These are phyloP conservation scores for Corylus heterophylla DNA, from an alignment of 306 rosid species.

Conservation along the genomic window DNA sequence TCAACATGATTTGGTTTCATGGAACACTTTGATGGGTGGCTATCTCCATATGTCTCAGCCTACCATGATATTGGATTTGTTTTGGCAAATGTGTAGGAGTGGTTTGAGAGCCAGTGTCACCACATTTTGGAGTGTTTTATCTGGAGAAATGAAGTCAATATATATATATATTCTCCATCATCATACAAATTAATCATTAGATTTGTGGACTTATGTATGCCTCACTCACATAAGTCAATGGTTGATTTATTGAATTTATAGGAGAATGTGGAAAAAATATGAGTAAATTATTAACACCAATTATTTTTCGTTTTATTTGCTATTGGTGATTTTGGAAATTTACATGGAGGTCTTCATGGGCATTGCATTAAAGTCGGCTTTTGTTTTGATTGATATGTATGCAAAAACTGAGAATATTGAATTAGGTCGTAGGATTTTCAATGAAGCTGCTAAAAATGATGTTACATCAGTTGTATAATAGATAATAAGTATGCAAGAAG, in stretches of 20 bases:
- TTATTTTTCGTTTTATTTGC: no score
- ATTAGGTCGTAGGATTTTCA: slow-evolving; percentile 38
- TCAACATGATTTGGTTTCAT: slow-evolving; percentile 58
- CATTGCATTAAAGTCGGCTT: slow-evolving; percentile 47
- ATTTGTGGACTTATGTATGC: no score
- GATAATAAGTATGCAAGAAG: slow-evolving; percentile 47
- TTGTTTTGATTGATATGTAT: slow-evolving; percentile 42
- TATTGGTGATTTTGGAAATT: no score
- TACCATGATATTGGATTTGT: slow-evolving; percentile 38
- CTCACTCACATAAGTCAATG: no score
- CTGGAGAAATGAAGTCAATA: slow-evolving; percentile 21
- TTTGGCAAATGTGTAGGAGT: slow-evolving; percentile 39
- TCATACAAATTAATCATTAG: no score
- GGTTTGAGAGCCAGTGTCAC: slow-evolving; percentile 46
- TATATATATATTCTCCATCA: no score
- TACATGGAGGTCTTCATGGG: slow-evolving; percentile 39
- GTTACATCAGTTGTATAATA: slow-evolving; percentile 68
- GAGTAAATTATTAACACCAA: no score
- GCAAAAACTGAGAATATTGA: slow-evolving; percentile 41
- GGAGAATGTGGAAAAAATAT: background rate
- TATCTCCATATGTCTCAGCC: slow-evolving; percentile 49
- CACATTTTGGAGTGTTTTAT: background rate
- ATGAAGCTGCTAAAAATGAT: slow-evolving; percentile 54
- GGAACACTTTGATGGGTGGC: slow-evolving; percentile 71
- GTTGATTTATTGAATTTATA: no score